Percentiles rank a stretch among this genome's conserved stretches.
phyloP scores from a whole-genome alignment of 768 basidiomycete genomes.

The Hydnomerulius pinastri region DNA sequence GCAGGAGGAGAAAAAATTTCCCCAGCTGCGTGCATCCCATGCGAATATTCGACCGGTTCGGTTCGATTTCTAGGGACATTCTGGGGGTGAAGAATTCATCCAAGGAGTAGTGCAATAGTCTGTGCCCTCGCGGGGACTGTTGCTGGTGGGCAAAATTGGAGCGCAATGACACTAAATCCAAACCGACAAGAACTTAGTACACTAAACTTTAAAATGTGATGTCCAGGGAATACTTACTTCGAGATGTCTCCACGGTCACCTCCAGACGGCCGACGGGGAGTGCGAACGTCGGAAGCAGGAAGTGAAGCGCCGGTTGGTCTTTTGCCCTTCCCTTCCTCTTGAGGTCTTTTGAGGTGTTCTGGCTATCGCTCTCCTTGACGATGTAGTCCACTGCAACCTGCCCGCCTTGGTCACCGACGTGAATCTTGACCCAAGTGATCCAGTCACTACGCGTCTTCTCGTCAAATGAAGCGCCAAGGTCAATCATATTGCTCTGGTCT shows the following conservation, averaged over 20 bases:
- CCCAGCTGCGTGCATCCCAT: constrained; percentile 12
- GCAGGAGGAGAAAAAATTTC: constrained; percentile 12
- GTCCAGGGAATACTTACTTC: constrained; percentile 45
- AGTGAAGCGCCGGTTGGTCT: constrained; percentile 36
- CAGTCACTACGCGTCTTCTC: constrained; percentile 58
- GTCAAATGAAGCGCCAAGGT: constrained; percentile 48
- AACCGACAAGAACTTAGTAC: constrained; percentile 30
- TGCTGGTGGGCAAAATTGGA: constrained; percentile 63
- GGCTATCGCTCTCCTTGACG: constrained; percentile 38
- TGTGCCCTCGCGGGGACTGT: constrained; percentile 39
- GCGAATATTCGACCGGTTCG: constrained; percentile 3
- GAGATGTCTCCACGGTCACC: constrained; percentile 53
- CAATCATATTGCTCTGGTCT: constrained; percentile 33
- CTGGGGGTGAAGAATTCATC: constrained; percentile 61
- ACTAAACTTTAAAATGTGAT: not conserved
- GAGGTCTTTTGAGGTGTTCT: constrained; percentile 2
- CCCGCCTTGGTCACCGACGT: constrained; percentile 52
- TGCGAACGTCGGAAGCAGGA: constrained; percentile 71
- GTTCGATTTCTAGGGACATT: constrained; percentile 39
- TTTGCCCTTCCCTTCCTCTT: constrained; percentile 41
- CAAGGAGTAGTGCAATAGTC: constrained; percentile 57
- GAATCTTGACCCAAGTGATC: constrained; percentile 66
- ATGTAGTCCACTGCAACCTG: constrained; percentile 66
- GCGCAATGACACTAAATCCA: constrained; percentile 43
- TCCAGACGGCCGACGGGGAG: constrained; percentile 69